Base-by-base conservation (phyloP, 345 rosid genomes). In the Populus ilicifolia region DNA sequence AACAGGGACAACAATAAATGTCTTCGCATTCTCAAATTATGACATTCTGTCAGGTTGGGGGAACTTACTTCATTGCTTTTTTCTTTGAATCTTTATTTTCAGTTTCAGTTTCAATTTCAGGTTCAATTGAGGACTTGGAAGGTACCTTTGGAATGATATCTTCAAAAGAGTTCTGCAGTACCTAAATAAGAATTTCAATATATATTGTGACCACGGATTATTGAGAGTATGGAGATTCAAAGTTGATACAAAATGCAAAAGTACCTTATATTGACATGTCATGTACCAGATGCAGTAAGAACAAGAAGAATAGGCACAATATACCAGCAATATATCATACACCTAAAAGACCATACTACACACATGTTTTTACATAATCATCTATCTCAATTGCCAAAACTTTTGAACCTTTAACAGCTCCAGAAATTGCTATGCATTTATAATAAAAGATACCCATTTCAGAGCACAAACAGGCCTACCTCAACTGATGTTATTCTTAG, bases 161-260 rank as follows among this genome's bases (percentile, higher is more conserved):
- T 70, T 96, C 99, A 46, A 96, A 96, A 69, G 99, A 97, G 68
- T 94, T 96, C 97, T 93, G 92, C 74, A 94, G 77, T 62, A 96
- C 97, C 99, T 93, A 81, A 71, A 70, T 73, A 72, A 78, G 43
- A 13, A 65, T 69, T 80, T 71, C 25, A 68, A 59, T 30, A 39
- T 54, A 62, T 20, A 62, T 72, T 11, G 23, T 46, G 14, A 75
- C 23, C 17, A 44, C 1, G 21, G 43, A 64, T 33, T 18, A 27
- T 39, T 8, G 41, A 14, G 52, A 59, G 13, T 2, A 61, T n/a
- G 52, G 16, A 38, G 12, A 64, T 27, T 43, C 39, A 18, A 27
- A 41, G n/a, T 44, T 29, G 54, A 66, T 43, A 30, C 14, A 64
- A 64, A 27, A 8, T 13, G 29, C 8, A 18, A 74, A 74, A 18